These are phyloP conservation scores for Drechslerella dactyloides DNA, from an alignment of 2,329 filamentous ascomycete genomes.

Conservation along the genomic window DNA sequence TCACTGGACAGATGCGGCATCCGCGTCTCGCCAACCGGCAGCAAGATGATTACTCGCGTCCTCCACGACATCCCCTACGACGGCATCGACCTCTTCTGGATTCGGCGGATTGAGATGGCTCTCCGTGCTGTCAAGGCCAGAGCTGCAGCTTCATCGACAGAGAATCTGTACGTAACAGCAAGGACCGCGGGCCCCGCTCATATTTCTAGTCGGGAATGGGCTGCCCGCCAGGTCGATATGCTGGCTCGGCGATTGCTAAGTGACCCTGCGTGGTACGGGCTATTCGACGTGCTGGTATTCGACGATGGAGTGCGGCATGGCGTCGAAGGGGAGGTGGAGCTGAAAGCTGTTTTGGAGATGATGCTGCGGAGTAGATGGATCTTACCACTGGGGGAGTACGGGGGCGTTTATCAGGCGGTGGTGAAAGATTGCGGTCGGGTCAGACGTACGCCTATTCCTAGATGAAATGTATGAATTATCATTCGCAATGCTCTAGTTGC, in stretches of 20 bases:
- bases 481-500: no score
- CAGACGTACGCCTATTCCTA: no score
- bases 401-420: conserved; percentile 18
- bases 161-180: neutral
- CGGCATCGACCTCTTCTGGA: conserved; percentile 17
- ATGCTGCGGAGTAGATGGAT: conserved; percentile 42
- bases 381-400: conserved; percentile 18
- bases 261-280: conserved; percentile 20
- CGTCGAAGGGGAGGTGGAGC: conserved; percentile 29
- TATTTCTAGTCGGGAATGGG: conserved; percentile 20
- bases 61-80: conserved; percentile 21
- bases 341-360: conserved; percentile 35
- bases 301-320: conserved; percentile 30
- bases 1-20: conserved; percentile 21
- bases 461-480: no score
- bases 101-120: conserved; percentile 22
- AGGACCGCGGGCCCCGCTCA: neutral
- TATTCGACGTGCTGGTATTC: conserved; percentile 26
- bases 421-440: conserved; percentile 16
- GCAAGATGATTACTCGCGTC: conserved; percentile 14
- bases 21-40: conserved; percentile 25
- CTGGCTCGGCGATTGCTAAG: conserved; percentile 24
- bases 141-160: neutral
- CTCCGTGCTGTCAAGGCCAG: conserved; percentile 4
- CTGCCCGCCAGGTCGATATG: conserved; percentile 15